A percentile compares a stretch with the other conserved stretches of the same genome.
These are phyloP conservation scores for Pochonia chlamydosporia DNA, from an alignment of 2,329 filamentous ascomycete genomes.

Conservation along the genomic window DNA sequence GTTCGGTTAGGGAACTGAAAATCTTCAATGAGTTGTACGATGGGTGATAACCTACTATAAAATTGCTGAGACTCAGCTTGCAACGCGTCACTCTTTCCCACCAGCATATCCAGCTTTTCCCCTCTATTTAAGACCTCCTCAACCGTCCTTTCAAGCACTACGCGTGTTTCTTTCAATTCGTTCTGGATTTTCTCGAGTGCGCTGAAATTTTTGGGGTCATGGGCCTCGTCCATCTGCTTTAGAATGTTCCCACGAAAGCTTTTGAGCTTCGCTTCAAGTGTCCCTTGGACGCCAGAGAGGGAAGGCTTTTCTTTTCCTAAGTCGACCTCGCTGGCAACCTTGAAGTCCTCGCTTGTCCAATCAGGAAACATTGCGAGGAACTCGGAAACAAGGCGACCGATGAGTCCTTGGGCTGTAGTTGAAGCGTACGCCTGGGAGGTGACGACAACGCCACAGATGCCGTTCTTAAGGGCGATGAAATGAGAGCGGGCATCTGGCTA, in stretches of 20 bases:
- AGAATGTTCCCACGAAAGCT: constrained; percentile 35
- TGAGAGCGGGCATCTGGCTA: constrained; percentile 64
- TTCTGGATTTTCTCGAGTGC: constrained; percentile 94
- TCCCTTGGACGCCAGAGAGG: too few relatives aligned
- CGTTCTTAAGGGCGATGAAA: constrained; percentile 69
- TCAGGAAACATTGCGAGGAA: constrained; percentile 73
- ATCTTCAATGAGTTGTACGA: too few relatives aligned
- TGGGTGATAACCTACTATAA: constrained; percentile 77
- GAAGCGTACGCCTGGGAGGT: constrained; percentile 73
- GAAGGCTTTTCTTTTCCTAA: too few relatives aligned
- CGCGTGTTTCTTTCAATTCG: constrained; percentile 94
- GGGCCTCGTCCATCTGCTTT: constrained; percentile 59
- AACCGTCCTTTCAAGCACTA: constrained; percentile 95
- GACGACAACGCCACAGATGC: constrained; percentile 69
- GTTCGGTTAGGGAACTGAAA: too few relatives aligned
- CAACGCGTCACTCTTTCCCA: constrained; percentile 86
- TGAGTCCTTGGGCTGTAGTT: constrained; percentile 77
- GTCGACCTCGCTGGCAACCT: constrained; percentile 51
- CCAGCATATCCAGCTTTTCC: constrained; percentile 93
- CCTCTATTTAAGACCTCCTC: constrained; percentile 81
- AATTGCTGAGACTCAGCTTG: constrained; percentile 97
- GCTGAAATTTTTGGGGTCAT: constrained; percentile 84
- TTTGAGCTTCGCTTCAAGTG: too few relatives aligned
- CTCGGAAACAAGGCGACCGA: constrained; percentile 82
- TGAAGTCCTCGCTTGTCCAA: constrained; percentile 55